Conservation (phyloP, 2,329 filamentous ascomycete species). For the Rosellinia necatrix region DNA sequence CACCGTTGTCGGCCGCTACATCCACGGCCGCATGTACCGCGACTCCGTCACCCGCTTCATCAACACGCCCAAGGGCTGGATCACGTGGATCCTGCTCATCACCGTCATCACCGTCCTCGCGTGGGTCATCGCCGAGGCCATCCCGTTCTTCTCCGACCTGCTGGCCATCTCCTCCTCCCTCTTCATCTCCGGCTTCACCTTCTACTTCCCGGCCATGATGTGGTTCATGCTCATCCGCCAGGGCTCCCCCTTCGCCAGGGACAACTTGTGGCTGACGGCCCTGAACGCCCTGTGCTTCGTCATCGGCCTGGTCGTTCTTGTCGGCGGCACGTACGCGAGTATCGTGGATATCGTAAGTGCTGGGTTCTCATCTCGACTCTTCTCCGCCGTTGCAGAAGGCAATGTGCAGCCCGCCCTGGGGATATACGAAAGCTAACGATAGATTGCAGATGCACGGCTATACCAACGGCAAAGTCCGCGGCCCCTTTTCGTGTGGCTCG, state of each 20-base stretch:
- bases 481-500: slow-evolving; percentile 31
- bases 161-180: slow-evolving; percentile 59
- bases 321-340: slow-evolving; percentile 42
- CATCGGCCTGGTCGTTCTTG: slow-evolving; percentile 39
- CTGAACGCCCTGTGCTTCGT: slow-evolving; percentile 37
- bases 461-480: slow-evolving; percentile 29
- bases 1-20: slow-evolving; percentile 53
- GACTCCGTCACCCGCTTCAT: slow-evolving; percentile 41
- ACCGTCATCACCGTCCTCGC: slow-evolving; percentile 63
- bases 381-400: background rate
- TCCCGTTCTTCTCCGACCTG: slow-evolving; percentile 73
- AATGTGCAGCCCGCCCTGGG: background rate
- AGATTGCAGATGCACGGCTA: slow-evolving; percentile 33
- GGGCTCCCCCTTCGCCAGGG: slow-evolving; percentile 36
- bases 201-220: slow-evolving; percentile 44
- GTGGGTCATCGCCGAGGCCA: slow-evolving; percentile 73
- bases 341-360: slow-evolving; percentile 42
- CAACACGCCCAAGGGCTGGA: slow-evolving; percentile 42
- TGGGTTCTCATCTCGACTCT: background rate
- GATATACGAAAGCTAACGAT: slow-evolving; percentile 15
- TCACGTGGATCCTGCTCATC: slow-evolving; percentile 63
- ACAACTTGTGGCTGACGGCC: slow-evolving; percentile 35
- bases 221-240: slow-evolving; percentile 43
- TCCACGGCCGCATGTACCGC: slow-evolving; percentile 42
- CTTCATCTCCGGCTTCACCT: slow-evolving; percentile 55